Evolutionary conservation across 2,329 filamentous ascomycete species (phyloP).

Genomic region (Diaporthe sp.): DNA sequence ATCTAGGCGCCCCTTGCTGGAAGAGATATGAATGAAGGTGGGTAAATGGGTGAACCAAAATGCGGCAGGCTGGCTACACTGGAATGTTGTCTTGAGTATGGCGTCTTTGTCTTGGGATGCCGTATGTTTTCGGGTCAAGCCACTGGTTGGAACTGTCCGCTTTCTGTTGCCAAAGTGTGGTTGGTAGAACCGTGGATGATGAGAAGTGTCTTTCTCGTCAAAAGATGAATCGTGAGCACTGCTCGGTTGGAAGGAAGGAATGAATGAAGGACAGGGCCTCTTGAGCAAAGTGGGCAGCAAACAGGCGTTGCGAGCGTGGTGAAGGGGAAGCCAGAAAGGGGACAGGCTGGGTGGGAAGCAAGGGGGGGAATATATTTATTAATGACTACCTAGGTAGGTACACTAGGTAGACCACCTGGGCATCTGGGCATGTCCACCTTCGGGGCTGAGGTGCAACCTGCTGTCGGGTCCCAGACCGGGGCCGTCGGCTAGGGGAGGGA

Average conservation of each 20-base stretch:
- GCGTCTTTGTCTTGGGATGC: constrained; percentile 30
- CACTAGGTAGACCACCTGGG: neutral
- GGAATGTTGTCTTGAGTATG: constrained; percentile 27
- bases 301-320: constrained; percentile 26
- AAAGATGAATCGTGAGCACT: constrained; percentile 38
- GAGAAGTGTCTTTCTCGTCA: constrained; percentile 26
- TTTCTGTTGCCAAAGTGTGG: constrained; percentile 27
- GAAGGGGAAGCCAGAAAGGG: neutral
- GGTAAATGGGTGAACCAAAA: constrained; percentile 34
- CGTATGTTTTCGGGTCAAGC: constrained; percentile 25
- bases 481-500: constrained; percentile 17
- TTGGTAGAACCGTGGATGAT: constrained; percentile 29
- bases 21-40: constrained; percentile 35
- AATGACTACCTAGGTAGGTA: no score
- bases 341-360: neutral
- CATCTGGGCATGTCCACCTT: constrained; percentile 17
- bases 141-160: constrained; percentile 10
- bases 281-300: constrained; percentile 25
- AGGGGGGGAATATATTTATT: constrained; percentile 34
- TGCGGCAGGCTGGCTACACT: constrained; percentile 25
- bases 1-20: constrained; percentile 13
- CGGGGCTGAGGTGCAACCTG: constrained; percentile 6
- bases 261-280: constrained; percentile 31
- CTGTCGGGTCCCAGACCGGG: neutral
- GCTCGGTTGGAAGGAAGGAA: constrained; percentile 39